Evolutionary conservation across 495 filamentous ascomycete species (phyloP).

Genomic region (Talaromyces proteolyticus): DNA sequence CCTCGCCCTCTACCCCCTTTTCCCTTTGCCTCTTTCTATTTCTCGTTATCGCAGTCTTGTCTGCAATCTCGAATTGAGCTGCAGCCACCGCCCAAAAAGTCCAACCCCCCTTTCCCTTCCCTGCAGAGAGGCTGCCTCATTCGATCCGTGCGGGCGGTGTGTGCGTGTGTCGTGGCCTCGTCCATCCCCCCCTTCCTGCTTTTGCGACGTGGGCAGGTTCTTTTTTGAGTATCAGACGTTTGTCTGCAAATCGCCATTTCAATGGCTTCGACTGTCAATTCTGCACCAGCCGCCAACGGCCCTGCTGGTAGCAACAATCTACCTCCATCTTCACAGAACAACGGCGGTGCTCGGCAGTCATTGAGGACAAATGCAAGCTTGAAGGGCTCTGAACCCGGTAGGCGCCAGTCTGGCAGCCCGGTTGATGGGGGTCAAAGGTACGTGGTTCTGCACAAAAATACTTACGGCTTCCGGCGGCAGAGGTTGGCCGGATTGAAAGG

Average conservation of each 20-base stretch:
- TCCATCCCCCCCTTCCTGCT: neutral
- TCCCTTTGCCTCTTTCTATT: neutral
- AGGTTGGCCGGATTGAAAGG: neutral
- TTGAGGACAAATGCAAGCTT: conserved; percentile 44
- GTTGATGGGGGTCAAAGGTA: conserved; percentile 53
- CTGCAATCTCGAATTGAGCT: neutral
- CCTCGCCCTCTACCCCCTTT: conserved; percentile 4
- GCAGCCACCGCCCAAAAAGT: neutral
- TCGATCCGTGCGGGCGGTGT: neutral
- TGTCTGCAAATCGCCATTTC: conserved; percentile 1
- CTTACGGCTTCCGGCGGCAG: neutral
- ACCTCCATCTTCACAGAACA: conserved; percentile 26
- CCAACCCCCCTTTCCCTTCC: neutral
- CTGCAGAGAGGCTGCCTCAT: neutral
- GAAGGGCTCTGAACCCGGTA: conserved; percentile 44
- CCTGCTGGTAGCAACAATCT: conserved; percentile 43
- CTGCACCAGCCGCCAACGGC: conserved; percentile 37
- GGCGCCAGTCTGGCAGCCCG: conserved; percentile 53
- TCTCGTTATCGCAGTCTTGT: conserved; percentile 5
- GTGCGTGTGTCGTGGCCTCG: neutral
- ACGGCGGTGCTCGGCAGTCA: conserved; percentile 33
- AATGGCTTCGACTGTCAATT: conserved; percentile 47
- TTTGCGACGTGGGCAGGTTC: neutral
- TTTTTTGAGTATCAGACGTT: neutral
- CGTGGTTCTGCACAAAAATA: too few species aligned